Evolutionary conservation across 495 filamentous ascomycete genomes (phyloP).

Genomic region (Eremomyces bilateralis): DNA sequence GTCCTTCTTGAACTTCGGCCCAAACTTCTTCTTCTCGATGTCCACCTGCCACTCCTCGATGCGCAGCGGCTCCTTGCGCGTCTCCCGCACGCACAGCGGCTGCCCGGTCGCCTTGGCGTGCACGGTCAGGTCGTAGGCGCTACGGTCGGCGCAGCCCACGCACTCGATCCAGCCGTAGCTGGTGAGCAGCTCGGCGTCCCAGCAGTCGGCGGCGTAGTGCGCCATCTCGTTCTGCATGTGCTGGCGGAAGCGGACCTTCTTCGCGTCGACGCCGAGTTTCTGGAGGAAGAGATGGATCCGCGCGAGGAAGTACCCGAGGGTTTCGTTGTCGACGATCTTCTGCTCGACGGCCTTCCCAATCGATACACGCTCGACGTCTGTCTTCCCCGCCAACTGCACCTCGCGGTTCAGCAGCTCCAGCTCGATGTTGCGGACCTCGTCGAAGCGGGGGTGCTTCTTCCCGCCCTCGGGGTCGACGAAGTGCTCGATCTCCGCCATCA

Average conservation of each 20-base stretch:
- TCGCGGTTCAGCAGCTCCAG: constrained; percentile 48
- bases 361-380: constrained; percentile 32
- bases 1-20: constrained; percentile 63
- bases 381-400: constrained; percentile 49
- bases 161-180: constrained; percentile 76
- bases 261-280: constrained; percentile 44
- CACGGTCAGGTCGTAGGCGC: constrained; percentile 57
- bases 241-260: constrained; percentile 62
- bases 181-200: constrained; percentile 62
- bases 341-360: constrained; percentile 52
- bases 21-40: constrained; percentile 68
- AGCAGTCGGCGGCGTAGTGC: constrained; percentile 69
- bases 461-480: constrained; percentile 52
- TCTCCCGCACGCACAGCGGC: constrained; percentile 48
- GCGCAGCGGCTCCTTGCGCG: constrained; percentile 38
- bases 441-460: constrained; percentile 52
- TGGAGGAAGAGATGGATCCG: constrained; percentile 54
- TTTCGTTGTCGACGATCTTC: constrained; percentile 60
- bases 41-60: constrained; percentile 57
- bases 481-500: constrained; percentile 67
- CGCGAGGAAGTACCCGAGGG: constrained; percentile 69
- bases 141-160: constrained; percentile 66
- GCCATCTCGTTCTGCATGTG: constrained; percentile 74
- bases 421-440: constrained; percentile 41
- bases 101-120: constrained; percentile 64